Conservation (phyloP, 2,329 filamentous ascomycete species). For the Apiospora saccharicola region DNA sequence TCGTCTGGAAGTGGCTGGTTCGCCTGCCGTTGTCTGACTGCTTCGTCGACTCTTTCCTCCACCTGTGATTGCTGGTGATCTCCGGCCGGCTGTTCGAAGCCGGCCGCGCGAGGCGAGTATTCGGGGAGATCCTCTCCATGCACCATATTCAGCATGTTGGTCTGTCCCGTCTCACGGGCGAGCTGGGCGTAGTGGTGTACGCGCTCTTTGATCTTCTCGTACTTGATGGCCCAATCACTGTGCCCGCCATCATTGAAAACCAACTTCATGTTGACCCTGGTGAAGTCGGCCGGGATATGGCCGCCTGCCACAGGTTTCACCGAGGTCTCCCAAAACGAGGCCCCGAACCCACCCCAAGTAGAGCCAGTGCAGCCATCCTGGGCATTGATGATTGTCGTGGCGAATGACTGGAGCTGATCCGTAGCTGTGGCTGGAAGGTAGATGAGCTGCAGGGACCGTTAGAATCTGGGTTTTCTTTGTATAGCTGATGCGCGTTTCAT, state of each 20-base stretch:
- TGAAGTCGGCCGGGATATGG: constrained; percentile 77
- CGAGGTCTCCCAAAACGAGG: constrained; percentile 86
- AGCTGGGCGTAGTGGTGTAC: constrained; percentile 82
- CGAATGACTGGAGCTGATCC: constrained; percentile 82
- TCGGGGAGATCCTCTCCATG: constrained; percentile 88
- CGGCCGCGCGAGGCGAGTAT: constrained; percentile 71
- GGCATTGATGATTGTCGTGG: constrained; percentile 84
- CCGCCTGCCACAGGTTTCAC: constrained; percentile 85
- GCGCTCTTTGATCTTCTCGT: constrained; percentile 84
- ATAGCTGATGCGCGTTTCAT: constrained; percentile 15
- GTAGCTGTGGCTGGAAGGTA: constrained; percentile 81
- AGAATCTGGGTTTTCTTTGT: constrained; percentile 32
- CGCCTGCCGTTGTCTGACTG: constrained; percentile 37
- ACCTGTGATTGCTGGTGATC: constrained; percentile 36
- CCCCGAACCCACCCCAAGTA: constrained; percentile 79
- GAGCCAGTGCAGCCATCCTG: constrained; percentile 86
- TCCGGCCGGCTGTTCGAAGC: constrained; percentile 29
- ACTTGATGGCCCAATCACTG: constrained; percentile 85
- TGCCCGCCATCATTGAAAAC: constrained; percentile 96
- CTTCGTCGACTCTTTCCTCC: constrained; percentile 36
- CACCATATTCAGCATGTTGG: constrained; percentile 60
- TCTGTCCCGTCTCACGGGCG: constrained; percentile 71
- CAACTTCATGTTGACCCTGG: constrained; percentile 80
- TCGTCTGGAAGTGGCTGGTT: constrained; percentile 64
- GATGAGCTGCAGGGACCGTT: constrained; percentile 68